phyloP scores from a whole-genome alignment of 2,329 filamentous ascomycete genomes.

The Davidsoniella australis region DNA sequence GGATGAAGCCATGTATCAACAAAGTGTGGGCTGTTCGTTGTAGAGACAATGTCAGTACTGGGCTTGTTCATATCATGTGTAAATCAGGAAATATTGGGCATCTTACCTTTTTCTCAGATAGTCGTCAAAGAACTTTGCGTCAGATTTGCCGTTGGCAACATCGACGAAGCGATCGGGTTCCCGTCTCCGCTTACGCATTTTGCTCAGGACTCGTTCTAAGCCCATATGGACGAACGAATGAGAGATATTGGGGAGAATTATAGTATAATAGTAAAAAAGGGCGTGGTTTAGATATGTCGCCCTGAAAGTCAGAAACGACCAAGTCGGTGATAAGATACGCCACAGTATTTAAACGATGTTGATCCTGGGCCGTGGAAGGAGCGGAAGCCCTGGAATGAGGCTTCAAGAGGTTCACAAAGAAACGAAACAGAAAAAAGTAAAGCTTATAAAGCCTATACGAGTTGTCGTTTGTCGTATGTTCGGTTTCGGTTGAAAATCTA shows the following conservation, averaged over 20 bases:
- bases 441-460: no score
- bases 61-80: neutral
- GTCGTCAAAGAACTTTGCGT: constrained; percentile 36
- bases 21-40: constrained; percentile 18
- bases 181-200: constrained; percentile 13
- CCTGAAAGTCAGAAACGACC: neutral
- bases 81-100: neutral
- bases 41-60: neutral
- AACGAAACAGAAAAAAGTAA: no score
- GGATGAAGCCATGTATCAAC: constrained; percentile 33
- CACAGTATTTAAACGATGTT: neutral
- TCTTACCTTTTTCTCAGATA: constrained; percentile 11
- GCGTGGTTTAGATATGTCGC: no score
- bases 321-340: neutral
- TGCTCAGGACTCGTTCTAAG: constrained; percentile 9
- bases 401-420: no score
- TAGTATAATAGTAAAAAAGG: no score
- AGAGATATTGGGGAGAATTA: neutral
- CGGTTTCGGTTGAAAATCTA: no score
- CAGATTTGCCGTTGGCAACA: constrained; percentile 80
- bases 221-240: constrained; percentile 5
- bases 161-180: constrained; percentile 59
- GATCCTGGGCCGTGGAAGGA: neutral
- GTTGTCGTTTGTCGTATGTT: no score
- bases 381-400: no score